These are phyloP conservation scores for Fusarium sp. DNA, from an alignment of 2,329 filamentous ascomycete species.

Conservation along the genomic window DNA sequence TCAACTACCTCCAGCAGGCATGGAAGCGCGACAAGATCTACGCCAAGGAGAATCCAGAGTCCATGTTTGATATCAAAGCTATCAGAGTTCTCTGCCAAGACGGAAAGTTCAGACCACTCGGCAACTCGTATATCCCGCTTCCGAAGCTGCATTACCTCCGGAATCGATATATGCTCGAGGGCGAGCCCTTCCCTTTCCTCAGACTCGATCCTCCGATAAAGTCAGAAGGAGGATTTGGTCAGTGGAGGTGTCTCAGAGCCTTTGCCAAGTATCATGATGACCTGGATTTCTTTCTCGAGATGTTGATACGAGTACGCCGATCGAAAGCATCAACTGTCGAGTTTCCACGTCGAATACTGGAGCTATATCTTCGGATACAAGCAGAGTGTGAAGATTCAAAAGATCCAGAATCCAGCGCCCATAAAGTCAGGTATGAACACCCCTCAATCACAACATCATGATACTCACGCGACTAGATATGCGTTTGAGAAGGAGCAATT, in stretches of 20 bases:
- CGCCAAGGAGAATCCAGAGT: constrained; percentile 37
- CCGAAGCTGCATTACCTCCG: constrained; percentile 43
- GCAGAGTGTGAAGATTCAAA: constrained; percentile 37
- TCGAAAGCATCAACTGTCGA: constrained; percentile 33
- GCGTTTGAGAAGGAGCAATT: constrained; percentile 41
- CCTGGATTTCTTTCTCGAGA: constrained; percentile 42
- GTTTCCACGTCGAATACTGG: constrained; percentile 41
- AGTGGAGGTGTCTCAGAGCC: constrained; percentile 38
- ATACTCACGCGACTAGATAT: constrained; percentile 16
- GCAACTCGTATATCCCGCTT: constrained; percentile 40
- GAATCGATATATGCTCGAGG: constrained; percentile 43
- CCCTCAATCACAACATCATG: background rate
- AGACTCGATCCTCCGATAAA: constrained; percentile 34
- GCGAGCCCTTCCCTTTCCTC: constrained; percentile 42
- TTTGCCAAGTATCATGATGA: constrained; percentile 37
- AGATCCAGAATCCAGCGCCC: constrained; percentile 15
- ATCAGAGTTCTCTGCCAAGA: constrained; percentile 36
- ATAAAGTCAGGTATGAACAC: constrained; percentile 36
- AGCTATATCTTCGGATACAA: constrained; percentile 43
- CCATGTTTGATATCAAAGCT: constrained; percentile 39
- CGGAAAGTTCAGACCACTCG: constrained; percentile 33
- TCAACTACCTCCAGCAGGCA: constrained; percentile 41
- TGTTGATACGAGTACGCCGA: constrained; percentile 32
- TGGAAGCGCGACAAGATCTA: constrained; percentile 42
- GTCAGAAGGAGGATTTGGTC: constrained; percentile 30